phyloP scores from a whole-genome alignment of 2,329 filamentous ascomycete genomes.

The Penicillium sclerotiorum region DNA sequence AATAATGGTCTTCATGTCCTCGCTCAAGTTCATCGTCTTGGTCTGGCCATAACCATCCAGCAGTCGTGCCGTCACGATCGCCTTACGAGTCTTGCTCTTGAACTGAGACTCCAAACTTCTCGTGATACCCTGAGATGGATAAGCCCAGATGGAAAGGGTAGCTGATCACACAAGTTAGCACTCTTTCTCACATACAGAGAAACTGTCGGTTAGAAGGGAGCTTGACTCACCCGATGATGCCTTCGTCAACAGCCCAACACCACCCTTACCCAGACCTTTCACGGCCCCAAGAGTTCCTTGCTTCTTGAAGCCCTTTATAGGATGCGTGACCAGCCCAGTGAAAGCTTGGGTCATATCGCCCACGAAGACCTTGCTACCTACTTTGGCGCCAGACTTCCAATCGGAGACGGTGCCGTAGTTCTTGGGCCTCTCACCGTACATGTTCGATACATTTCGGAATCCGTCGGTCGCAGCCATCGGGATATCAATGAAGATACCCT shows the following conservation, averaged over 20 bases:
- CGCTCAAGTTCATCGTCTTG: constrained; percentile 16
- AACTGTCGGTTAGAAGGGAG: not conserved
- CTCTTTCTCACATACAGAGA: too few relatives aligned
- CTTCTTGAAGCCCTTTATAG: constrained; percentile 30
- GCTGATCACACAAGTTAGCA: constrained; percentile 9
- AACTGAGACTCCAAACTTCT: constrained; percentile 25
- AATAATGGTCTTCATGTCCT: constrained; percentile 17
- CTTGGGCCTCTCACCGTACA: constrained; percentile 39
- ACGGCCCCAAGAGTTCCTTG: constrained; percentile 35
- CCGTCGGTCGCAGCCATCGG: constrained; percentile 40
- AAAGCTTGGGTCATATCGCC: constrained; percentile 37
- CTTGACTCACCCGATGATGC: constrained; percentile 24
- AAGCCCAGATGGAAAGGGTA: constrained; percentile 24
- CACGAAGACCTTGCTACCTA: constrained; percentile 38
- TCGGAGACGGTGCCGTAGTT: constrained; percentile 37
- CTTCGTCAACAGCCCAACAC: constrained; percentile 21
- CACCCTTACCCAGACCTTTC: constrained; percentile 31
- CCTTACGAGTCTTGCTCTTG: constrained; percentile 21
- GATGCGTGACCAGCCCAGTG: constrained; percentile 31
- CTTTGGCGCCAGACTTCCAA: constrained; percentile 33
- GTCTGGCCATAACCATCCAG: constrained; percentile 19
- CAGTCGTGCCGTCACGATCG: constrained; percentile 19
- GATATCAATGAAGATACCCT: constrained; percentile 37
- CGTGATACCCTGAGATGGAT: constrained; percentile 27
- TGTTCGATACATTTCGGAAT: constrained; percentile 33